phyloP scores from a whole-genome alignment of 805 yeast genomes.

The Metschnikowia shivogae region DNA sequence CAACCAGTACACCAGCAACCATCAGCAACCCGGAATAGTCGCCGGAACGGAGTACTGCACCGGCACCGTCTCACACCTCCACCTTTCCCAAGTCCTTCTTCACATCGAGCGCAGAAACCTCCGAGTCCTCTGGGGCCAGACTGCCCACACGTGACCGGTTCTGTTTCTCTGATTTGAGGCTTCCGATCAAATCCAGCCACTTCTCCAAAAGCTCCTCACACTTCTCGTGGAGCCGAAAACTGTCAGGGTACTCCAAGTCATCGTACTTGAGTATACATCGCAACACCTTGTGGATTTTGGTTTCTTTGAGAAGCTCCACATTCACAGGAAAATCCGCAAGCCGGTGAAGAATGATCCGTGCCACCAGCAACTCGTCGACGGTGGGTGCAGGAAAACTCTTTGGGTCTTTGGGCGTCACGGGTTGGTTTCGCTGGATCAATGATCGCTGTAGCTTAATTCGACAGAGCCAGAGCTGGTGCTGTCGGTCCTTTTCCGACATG shows the following conservation, averaged over 20 bases:
- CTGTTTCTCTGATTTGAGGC: slow-evolving; percentile 31
- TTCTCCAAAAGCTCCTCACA: slow-evolving; percentile 36
- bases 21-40: too few relatives aligned
- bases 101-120: slow-evolving; percentile 11
- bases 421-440: slow-evolving; percentile 43
- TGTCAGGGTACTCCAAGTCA: slow-evolving; percentile 38
- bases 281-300: slow-evolving; percentile 51
- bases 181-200: slow-evolving; percentile 39
- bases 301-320: slow-evolving; percentile 36
- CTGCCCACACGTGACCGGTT: slow-evolving; percentile 13
- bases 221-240: slow-evolving; percentile 44
- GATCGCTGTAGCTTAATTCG: slow-evolving; percentile 47
- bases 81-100: slow-evolving; percentile 8
- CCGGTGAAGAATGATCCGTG: slow-evolving; percentile 37
- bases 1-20: too few relatives aligned
- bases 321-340: slow-evolving; percentile 42
- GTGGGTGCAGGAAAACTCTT: slow-evolving; percentile 36
- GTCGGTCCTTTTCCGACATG: slow-evolving; percentile 36
- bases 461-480: slow-evolving; percentile 45
- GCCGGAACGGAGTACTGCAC: background rate
- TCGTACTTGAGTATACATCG: slow-evolving; percentile 43
- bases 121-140: slow-evolving; percentile 14
- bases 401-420: slow-evolving; percentile 36
- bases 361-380: slow-evolving; percentile 40
- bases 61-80: slow-evolving; percentile 6